phyloP scores from a whole-genome alignment of 768 basidiomycete genomes.

The Termitomyces sp. region DNA sequence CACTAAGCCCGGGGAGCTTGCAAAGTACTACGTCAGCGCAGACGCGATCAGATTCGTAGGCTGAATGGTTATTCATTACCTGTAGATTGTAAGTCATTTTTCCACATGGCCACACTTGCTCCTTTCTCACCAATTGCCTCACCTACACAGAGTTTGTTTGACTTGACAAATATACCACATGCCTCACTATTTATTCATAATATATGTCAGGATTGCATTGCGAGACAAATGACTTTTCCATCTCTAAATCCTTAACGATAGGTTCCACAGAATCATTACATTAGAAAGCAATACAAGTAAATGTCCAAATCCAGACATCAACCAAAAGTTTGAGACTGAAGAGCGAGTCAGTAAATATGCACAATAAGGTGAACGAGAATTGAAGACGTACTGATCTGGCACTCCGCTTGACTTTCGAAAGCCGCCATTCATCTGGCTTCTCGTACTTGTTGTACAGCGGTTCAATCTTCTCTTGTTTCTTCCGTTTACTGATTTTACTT shows the following conservation, averaged over 20 bases:
- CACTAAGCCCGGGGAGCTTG: conserved; percentile 66
- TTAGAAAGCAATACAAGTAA: conserved; percentile 12
- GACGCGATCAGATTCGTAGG: conserved; percentile 85
- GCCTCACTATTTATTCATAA: neutral
- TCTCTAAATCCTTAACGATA: neutral
- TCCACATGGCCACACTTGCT: neutral
- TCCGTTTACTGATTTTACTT: conserved; percentile 96
- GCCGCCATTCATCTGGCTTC: conserved; percentile 91
- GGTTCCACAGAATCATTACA: conserved; percentile 13
- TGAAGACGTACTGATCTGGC: conserved; percentile 65
- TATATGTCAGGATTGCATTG: conserved; percentile 4
- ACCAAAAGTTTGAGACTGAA: conserved; percentile 88
- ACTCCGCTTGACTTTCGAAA: conserved; percentile 89
- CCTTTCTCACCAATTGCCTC: neutral
- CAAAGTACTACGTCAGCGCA: conserved; percentile 78
- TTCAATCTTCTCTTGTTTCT: conserved; percentile 95
- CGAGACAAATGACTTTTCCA: neutral
- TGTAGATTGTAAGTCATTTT: conserved; percentile 13
- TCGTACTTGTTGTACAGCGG: conserved; percentile 95
- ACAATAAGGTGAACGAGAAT: conserved; percentile 1
- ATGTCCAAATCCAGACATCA: conserved; percentile 26
- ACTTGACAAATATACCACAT: conserved; percentile 5
- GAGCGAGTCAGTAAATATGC: conserved; percentile 20
- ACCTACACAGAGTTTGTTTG: neutral
- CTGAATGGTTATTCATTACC: conserved; percentile 1